Evolutionary conservation across 2,329 filamentous ascomycete species (phyloP), one percentile per base, ranked within the genome.

Genomic region (Xylariaceae sp.): DNA sequence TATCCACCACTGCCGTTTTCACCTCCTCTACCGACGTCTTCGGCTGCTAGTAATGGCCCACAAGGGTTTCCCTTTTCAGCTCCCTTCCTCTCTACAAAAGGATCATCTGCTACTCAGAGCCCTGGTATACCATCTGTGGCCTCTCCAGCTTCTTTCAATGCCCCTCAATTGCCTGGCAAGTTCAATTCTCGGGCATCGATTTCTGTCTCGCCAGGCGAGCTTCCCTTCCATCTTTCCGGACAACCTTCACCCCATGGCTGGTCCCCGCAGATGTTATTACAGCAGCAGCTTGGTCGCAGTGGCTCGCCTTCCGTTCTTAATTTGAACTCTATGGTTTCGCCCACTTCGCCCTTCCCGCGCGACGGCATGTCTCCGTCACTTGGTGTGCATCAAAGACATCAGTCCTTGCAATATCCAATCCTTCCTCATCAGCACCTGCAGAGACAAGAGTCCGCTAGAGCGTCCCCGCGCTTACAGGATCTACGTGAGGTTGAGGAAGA

Each of bases 1-100:
- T 90, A 91, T 68, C 89, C 90, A 4, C 82, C 87, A 6, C 77
- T 93, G 48, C 86, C 91, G 4, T 92, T 93, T 68, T 96, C 93
- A 20, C 92, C 93, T 9, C 91, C 92, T 1, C 75, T 96, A 21
- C 90, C 90, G 19, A 87, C 91, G 0, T 87, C 87, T 0, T 96
- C 92, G 26, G 89, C 87, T 12, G 86, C 84, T 29, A 93, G 90
- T 74, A 89, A 85, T 44, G 74, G 79, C 32, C 74, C 78, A 64
- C 76, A 81, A 44, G 77, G 84, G 54, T 83, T 82, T 69, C 79
- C 79, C 62, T 87, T 87, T 65, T 82, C 79, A 1, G 70, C 73
- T 19, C 76, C 79, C 37, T 87, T 93, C 71, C 81, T 85, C 3
- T 81, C 85, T 40, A 82, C 84, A 63, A 71, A 84, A 66, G 77